Base-by-base conservation (phyloP, 2,329 filamentous ascomycete genomes). In the Trichoderma pleuroti region DNA sequence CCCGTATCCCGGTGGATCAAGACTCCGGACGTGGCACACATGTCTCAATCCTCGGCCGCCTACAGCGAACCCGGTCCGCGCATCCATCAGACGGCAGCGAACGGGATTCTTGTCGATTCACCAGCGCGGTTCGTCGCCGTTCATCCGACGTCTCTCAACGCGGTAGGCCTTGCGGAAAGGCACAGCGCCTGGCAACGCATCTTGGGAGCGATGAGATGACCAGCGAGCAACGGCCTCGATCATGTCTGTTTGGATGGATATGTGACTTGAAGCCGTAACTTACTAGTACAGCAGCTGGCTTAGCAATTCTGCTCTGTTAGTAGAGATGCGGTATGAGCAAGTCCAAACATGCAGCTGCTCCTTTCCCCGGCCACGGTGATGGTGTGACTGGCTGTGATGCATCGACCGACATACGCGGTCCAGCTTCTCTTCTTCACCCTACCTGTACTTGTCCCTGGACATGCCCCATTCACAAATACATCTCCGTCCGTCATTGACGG, bases 41-140 rank as follows among this genome's bases (percentile, higher is more conserved):
- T 70, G 68, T 67, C 70, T 72, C 71, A 72, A 49, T 26, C 52
- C 30, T 70, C 71, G 71, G 71, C 34, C 61, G 11, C 61, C 30
- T 52, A 72, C 71, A 70, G 63, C 11, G 64, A 60, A 60, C 8
- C 26, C 54, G 54, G 56, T 42, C 65, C 16, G 34, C 70, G 61
- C 54, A 54, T 39, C 65, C 28, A 49, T 49, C 34, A 14, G 21
- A 24, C 8, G 26, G 36, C 64, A 60, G n/a, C 54, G 26, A 5
- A 28, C 26, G 26, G 49, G 4, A n/a, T 60, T 52, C 61, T 54
- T 21, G 42, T 49, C 42, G 42, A 49, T 49, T 52, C 7, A 24
- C 46, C 46, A 32, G 21, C 21, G 54, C 18, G 36, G 16, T 26
- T 36, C 42, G 30, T 30, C 57, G 46, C 57, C 28, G 24, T 28